phyloP scores from a whole-genome alignment of 2,329 filamentous ascomycete genomes.

The Nannizziopsis barbatae region DNA sequence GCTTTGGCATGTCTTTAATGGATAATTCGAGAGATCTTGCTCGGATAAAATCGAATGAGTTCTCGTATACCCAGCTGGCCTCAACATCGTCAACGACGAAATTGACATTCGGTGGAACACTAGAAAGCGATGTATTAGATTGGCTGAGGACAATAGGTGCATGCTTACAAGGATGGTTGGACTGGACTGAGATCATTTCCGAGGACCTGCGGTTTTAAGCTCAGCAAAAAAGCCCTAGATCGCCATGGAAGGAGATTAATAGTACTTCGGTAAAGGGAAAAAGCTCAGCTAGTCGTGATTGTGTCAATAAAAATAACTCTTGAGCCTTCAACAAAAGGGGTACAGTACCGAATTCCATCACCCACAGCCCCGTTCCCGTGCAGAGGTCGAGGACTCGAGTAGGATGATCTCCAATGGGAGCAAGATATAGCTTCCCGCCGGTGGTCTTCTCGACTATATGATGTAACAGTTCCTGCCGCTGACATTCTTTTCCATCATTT shows the following conservation, averaged over 20 bases:
- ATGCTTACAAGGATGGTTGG: slow-evolving; percentile 12
- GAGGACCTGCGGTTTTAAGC: slow-evolving; percentile 15
- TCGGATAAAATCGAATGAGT: slow-evolving; percentile 51
- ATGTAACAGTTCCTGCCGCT: slow-evolving; percentile 18
- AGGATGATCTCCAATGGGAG: slow-evolving; percentile 16
- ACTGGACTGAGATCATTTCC: slow-evolving; percentile 24
- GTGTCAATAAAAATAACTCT: slow-evolving; percentile 4
- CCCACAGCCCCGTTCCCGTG: slow-evolving; percentile 21
- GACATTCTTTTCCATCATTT: slow-evolving; percentile 18
- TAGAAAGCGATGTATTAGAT: slow-evolving; percentile 4
- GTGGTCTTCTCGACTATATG: slow-evolving; percentile 13
- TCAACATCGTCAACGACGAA: slow-evolving; percentile 51
- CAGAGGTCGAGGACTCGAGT: slow-evolving; percentile 17
- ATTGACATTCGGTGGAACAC: slow-evolving; percentile 45
- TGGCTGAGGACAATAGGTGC: slow-evolving; percentile 19
- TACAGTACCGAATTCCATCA: slow-evolving; percentile 20
- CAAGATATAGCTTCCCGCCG: slow-evolving; percentile 15
- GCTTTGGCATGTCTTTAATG: slow-evolving; percentile 45
- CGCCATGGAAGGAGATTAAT: background rate
- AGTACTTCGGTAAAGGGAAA: slow-evolving; percentile 20
- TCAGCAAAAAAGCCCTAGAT: background rate
- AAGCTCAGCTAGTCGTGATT: slow-evolving; percentile 18
- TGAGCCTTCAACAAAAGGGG: no score
- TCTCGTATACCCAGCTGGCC: slow-evolving; percentile 45
- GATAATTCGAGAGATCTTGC: slow-evolving; percentile 47